phyloP scores from a whole-genome alignment of 345 rosid species.

The Eucalyptus polyanthemos region DNA sequence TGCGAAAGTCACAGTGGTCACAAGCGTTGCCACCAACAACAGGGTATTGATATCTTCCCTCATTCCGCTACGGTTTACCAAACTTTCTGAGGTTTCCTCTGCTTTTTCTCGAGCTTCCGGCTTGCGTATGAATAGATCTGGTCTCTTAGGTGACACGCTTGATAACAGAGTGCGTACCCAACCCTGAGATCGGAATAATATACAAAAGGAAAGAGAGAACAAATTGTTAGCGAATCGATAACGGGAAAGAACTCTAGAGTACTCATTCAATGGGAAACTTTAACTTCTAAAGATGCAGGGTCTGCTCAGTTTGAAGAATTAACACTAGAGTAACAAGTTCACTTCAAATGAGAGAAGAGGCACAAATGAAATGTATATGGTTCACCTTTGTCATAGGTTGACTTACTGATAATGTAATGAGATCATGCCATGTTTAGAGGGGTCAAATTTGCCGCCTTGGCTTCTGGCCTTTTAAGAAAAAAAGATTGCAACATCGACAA shows the following conservation, averaged over 20 bases:
- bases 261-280: background rate
- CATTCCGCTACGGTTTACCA: fast-evolving
- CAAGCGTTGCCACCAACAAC: background rate
- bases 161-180: background rate
- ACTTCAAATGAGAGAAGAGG: background rate
- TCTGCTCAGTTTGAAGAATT: background rate
- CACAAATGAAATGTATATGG: background rate
- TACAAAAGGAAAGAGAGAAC: background rate
- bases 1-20: background rate
- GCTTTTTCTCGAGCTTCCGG: background rate
- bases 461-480: too few species aligned
- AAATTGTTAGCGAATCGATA: background rate
- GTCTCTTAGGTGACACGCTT: background rate
- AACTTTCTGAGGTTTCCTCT: fast-evolving
- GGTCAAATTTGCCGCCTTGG: too few species aligned
- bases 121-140: fast-evolving
- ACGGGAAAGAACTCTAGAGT: background rate
- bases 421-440: too few species aligned
- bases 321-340: background rate
- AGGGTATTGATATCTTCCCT: too few species aligned
- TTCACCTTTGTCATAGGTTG: too few species aligned
- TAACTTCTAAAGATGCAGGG: background rate
- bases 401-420: too few species aligned
- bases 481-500: too few species aligned
- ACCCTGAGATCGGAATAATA: background rate